Base-by-base conservation (phyloP, 495 filamentous ascomycete genomes). In the Tuber melanosporum region DNA sequence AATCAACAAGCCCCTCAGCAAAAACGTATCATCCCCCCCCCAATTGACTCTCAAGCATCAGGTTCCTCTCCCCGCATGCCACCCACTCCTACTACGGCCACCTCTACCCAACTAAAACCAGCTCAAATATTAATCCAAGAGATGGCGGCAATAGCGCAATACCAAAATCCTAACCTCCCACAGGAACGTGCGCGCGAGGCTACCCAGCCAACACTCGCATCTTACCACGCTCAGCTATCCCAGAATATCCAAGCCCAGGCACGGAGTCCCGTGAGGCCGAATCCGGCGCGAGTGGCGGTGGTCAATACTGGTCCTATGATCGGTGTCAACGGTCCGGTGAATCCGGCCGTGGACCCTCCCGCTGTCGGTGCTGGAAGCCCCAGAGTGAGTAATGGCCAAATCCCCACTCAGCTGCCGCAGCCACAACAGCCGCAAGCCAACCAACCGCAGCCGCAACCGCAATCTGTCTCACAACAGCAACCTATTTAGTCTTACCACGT, bases 271-370 rank as follows among this genome's bases (percentile, higher is more conserved):
- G 52, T 62, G n/a, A 70, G 47, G n/a, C 73, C 73, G 22, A 49
- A 14, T 17, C 46, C 57, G 12, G 76, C 73, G 17, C 57, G 73
- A 62, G 73, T 77, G 6, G 77, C 77, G 6, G 78, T 70, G 22
- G 73, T 52, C 46, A 80, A 80, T 19, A 80, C 78, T 10, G 81
- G 81, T 42, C 79, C 81, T 32, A 75, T 81, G 73, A 78, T 83
- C 41, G 75, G 82, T 41, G 81, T 71, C 4, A 83, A 83, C 73
- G 78, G 82, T 9, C 82, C 82, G n/a, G 79, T 83, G 8, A 79
- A 79, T 15, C 79, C 81, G n/a, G 78, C 76, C 36, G 75, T 72
- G 36, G 78, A 79, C 52, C n/a, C 52, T 62, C 52, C 52, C 3
- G n/a, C 20, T n/a, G 47, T 52, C 6, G 46, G 52, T 26, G 52